Evolutionary conservation across 768 basidiomycete genomes (phyloP).

Genomic region (Epithele typhae): DNA sequence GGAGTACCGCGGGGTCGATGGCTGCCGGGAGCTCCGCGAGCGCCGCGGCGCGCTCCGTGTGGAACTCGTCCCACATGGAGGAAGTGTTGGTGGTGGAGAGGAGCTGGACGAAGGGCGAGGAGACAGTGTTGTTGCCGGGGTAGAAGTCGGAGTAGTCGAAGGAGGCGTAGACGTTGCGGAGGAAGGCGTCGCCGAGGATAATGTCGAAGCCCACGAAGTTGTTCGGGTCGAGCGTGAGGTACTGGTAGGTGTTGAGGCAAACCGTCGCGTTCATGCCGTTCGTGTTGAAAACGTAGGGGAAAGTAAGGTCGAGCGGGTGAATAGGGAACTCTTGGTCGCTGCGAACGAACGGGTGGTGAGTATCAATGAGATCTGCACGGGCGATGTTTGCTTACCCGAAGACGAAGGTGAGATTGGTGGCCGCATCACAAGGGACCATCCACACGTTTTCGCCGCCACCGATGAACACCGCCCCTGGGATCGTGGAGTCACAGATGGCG

Average conservation of each 20-base stretch:
- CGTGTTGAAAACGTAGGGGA: slow-evolving; percentile 17
- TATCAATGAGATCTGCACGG: too few relatives aligned
- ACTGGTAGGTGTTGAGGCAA: slow-evolving; percentile 29
- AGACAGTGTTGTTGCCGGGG: slow-evolving; percentile 14
- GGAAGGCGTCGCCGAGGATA: slow-evolving; percentile 31
- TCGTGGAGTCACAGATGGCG: slow-evolving; percentile 27
- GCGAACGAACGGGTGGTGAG: not conserved
- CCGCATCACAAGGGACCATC: slow-evolving; percentile 28
- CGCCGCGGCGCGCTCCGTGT: slow-evolving; percentile 13
- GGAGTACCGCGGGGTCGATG: not conserved
- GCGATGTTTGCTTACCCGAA: slow-evolving; percentile 21
- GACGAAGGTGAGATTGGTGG: slow-evolving; percentile 25
- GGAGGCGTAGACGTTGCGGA: slow-evolving; percentile 31
- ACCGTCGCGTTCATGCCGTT: slow-evolving; percentile 14
- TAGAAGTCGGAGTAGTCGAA: slow-evolving; percentile 22
- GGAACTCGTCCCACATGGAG: slow-evolving; percentile 25
- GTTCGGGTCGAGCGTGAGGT: slow-evolving; percentile 14
- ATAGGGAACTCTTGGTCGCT: slow-evolving; percentile 37
- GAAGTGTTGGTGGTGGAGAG: slow-evolving; percentile 20
- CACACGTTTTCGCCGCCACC: slow-evolving; percentile 21
- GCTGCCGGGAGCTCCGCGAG: slow-evolving; percentile 5
- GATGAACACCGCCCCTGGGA: slow-evolving; percentile 26
- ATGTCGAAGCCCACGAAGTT: slow-evolving; percentile 22
- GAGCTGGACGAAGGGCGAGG: slow-evolving; percentile 30
- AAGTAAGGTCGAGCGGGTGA: slow-evolving; percentile 31